Evolutionary conservation across 768 basidiomycete species (phyloP).

Genomic region (Ramaria sp.): DNA sequence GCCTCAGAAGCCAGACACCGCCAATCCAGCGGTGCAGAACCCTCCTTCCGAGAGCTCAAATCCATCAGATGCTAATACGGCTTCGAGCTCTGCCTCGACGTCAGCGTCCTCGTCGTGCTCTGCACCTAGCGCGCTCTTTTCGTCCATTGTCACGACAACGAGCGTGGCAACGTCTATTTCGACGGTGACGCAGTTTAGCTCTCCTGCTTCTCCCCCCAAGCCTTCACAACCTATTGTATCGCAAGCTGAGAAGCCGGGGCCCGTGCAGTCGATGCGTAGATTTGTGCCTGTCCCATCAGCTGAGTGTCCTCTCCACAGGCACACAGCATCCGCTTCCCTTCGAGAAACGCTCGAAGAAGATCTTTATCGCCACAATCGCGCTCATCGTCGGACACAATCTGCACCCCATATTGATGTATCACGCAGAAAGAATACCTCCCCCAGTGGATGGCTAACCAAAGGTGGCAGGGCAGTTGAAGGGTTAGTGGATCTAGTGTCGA

Average conservation of each 20-base stretch:
- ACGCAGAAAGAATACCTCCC: background rate
- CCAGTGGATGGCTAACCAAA: background rate
- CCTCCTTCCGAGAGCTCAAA: background rate
- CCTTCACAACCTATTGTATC: no score
- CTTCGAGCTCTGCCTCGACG: background rate
- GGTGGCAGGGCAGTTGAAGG: background rate
- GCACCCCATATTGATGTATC: background rate
- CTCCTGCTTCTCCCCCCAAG: background rate
- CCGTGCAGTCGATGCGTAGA: background rate
- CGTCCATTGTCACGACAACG: background rate
- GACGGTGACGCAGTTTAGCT: background rate
- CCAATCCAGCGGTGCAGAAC: background rate
- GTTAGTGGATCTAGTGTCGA: background rate
- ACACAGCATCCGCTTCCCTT: background rate
- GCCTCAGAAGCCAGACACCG: no score
- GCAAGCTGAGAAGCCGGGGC: background rate
- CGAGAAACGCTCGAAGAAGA: background rate
- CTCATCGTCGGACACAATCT: background rate
- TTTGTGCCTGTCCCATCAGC: background rate
- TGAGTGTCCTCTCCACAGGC: background rate
- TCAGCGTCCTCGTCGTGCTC: conserved; percentile 2
- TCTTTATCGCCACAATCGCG: background rate
- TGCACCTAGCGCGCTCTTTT: conserved; percentile 5
- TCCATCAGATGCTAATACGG: background rate
- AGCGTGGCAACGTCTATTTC: conserved; percentile 1